Percentiles rank a stretch among this genome's conserved stretches.
Evolutionary conservation across 2,329 filamentous ascomycete genomes (phyloP).

Genomic region (Dactylellina drechsleri): DNA sequence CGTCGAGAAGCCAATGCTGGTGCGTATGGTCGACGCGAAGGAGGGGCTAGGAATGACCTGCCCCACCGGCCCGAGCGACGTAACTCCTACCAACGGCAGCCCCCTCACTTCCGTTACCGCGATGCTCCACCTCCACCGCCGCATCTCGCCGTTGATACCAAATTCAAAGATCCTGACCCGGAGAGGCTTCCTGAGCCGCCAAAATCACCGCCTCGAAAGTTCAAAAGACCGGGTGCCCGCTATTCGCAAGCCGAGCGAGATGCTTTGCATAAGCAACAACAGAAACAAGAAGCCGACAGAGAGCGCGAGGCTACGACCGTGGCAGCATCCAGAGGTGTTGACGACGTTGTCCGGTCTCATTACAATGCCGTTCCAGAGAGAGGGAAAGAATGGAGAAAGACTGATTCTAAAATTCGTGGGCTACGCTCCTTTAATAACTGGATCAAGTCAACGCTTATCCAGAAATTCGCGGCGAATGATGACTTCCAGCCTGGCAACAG

Average conservation of each 20-base stretch:
- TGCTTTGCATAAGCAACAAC: slow-evolving; percentile 30
- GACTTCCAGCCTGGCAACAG: slow-evolving; percentile 67
- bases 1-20: slow-evolving; percentile 39
- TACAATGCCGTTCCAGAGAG: slow-evolving; percentile 96
- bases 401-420: slow-evolving; percentile 93
- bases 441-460: slow-evolving; percentile 97
- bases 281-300: slow-evolving; percentile 37
- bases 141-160: slow-evolving; percentile 32
- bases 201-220: slow-evolving; percentile 38
- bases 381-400: slow-evolving; percentile 92
- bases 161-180: slow-evolving; percentile 47
- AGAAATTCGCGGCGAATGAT: slow-evolving; percentile 90
- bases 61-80: slow-evolving; percentile 19
- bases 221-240: slow-evolving; percentile 46
- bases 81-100: slow-evolving; percentile 30
- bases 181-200: slow-evolving; percentile 25
- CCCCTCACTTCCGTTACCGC: slow-evolving; percentile 43
- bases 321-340: slow-evolving; percentile 68
- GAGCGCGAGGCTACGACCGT: slow-evolving; percentile 40
- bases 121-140: slow-evolving; percentile 41
- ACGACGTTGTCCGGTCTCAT: slow-evolving; percentile 89
- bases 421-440: slow-evolving; percentile 97
- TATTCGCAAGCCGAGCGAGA: slow-evolving; percentile 46
- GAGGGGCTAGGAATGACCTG: slow-evolving; percentile 26
- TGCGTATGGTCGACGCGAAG: slow-evolving; percentile 39